Percentiles rank a stretch among this genome's conserved stretches.
Evolutionary conservation across 75 land plant genomes (phyloP).

Genomic region (Chamaecyparis obtusa): DNA sequence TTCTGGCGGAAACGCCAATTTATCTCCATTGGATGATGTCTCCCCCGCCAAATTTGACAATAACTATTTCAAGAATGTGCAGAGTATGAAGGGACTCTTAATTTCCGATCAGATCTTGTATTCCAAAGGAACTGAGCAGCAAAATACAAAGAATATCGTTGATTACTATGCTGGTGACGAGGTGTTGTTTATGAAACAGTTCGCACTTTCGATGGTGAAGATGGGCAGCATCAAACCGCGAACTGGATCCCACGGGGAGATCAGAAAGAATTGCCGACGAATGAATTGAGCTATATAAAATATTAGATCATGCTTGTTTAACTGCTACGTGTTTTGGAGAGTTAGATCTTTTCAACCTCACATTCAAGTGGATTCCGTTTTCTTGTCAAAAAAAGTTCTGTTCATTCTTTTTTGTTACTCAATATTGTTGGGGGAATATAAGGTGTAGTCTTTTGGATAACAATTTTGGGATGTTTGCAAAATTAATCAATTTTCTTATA

Average conservation of each 20-base stretch:
- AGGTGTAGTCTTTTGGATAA: no score
- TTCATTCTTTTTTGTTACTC: no score
- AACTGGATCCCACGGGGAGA: slow-evolving; percentile 17
- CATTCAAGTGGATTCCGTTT: no score
- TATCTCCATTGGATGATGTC: slow-evolving; percentile 21
- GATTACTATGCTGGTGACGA: slow-evolving; percentile 3
- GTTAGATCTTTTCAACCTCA: no score
- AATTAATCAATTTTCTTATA: no score
- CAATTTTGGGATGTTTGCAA: no score
- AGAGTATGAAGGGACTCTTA: slow-evolving; percentile 32
- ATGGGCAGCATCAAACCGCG: slow-evolving; percentile 27
- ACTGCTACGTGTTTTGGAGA: no score
- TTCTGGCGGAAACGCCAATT: not conserved
- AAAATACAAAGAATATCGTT: not conserved
- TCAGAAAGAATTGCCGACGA: slow-evolving; percentile 14
- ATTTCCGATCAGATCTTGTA: slow-evolving; percentile 46
- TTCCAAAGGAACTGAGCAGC: not conserved
- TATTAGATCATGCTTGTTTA: no score
- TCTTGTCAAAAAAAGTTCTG: no score
- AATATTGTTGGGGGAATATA: no score
- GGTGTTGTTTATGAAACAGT: slow-evolving; percentile 30
- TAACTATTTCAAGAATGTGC: slow-evolving; percentile 37
- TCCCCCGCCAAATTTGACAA: slow-evolving; percentile 48
- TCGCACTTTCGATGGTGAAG: slow-evolving; percentile 15
- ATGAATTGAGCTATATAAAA: slow-evolving; percentile 4